Evolutionary conservation across 495 filamentous ascomycete genomes (phyloP).

Genomic region (Xylaria telfairii): DNA sequence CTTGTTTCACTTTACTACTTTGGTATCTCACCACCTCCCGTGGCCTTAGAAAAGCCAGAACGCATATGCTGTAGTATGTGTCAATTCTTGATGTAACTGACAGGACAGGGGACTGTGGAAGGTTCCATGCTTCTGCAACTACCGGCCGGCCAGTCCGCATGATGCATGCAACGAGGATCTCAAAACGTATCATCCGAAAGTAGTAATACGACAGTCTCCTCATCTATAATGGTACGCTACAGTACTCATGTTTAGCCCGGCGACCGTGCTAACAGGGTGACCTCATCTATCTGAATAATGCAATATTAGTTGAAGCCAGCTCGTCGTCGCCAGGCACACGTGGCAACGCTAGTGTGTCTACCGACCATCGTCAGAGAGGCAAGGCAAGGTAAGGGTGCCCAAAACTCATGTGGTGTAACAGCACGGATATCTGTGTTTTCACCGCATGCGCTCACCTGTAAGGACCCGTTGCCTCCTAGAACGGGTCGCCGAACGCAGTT

Average conservation of each 20-base stretch:
- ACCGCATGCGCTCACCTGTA: conserved; percentile 14
- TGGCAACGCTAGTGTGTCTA: conserved; percentile 13
- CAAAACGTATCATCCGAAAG: conserved; percentile 1
- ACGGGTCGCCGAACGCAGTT: conserved; percentile 5
- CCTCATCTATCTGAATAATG: neutral
- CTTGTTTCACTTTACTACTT: conserved; percentile 18
- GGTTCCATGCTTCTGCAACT: conserved; percentile 15
- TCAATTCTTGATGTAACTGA: conserved; percentile 5
- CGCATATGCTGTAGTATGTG: neutral
- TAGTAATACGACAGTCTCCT: neutral
- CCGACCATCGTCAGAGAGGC: conserved; percentile 4
- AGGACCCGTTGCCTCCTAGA: conserved; percentile 20
- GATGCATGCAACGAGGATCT: conserved; percentile 17
- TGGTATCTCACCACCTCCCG: neutral
- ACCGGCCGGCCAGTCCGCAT: conserved; percentile 10
- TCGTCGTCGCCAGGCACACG: conserved; percentile 24
- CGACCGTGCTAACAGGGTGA: neutral
- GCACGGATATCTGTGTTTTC: conserved; percentile 3
- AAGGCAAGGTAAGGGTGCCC: conserved; percentile 23
- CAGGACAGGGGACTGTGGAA: conserved; percentile 13
- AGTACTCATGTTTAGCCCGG: neutral
- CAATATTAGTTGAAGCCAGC: conserved; percentile 5
- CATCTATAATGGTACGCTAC: neutral
- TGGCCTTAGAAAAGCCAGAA: neutral
- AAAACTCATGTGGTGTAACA: conserved; percentile 20